These are phyloP conservation scores for Paraurostyla sp. DNA, from an alignment of 73 alveolate species.

Conservation along the genomic window DNA sequence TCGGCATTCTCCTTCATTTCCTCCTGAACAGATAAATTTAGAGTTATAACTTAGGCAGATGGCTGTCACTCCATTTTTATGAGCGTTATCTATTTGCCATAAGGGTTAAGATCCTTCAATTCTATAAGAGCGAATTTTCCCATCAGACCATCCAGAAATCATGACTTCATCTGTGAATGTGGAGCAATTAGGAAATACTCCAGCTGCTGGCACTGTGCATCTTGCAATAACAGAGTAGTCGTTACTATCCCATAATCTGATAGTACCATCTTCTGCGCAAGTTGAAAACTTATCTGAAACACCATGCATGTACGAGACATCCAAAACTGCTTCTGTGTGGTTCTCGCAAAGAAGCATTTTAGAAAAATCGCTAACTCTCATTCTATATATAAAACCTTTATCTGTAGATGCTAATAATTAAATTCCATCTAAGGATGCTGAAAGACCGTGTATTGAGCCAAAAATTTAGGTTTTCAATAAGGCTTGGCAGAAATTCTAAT, in stretches of 20 bases:
- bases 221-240: slow-evolving; percentile 94
- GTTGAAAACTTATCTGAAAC: slow-evolving; percentile 96
- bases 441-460: slow-evolving; percentile 88
- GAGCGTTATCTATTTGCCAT: slow-evolving; percentile 98
- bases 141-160: slow-evolving; percentile 97
- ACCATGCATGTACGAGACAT: slow-evolving; percentile 87
- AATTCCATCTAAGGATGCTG: slow-evolving; percentile 88
- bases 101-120: slow-evolving; percentile 88
- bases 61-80: slow-evolving; percentile 95
- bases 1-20: slow-evolving; percentile 95
- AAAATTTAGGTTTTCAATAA: slow-evolving; percentile 83
- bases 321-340: slow-evolving; percentile 92
- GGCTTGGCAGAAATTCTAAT: slow-evolving; percentile 81
- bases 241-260: slow-evolving; percentile 95
- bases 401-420: slow-evolving; percentile 93
- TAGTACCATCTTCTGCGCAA: slow-evolving; percentile 95
- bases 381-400: slow-evolving; percentile 91
- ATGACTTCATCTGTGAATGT: slow-evolving; percentile 94
- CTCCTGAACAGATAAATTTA: slow-evolving; percentile 94
- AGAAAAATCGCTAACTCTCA: slow-evolving; percentile 89
- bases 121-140: slow-evolving; percentile 92
- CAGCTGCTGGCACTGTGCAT: slow-evolving; percentile 78
- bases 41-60: slow-evolving; percentile 85
- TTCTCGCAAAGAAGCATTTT: slow-evolving; percentile 93
- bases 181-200: slow-evolving; percentile 92